Base-by-base conservation (phyloP, 2,329 filamentous ascomycete species). In the Atkinsonella hypoxylon region DNA sequence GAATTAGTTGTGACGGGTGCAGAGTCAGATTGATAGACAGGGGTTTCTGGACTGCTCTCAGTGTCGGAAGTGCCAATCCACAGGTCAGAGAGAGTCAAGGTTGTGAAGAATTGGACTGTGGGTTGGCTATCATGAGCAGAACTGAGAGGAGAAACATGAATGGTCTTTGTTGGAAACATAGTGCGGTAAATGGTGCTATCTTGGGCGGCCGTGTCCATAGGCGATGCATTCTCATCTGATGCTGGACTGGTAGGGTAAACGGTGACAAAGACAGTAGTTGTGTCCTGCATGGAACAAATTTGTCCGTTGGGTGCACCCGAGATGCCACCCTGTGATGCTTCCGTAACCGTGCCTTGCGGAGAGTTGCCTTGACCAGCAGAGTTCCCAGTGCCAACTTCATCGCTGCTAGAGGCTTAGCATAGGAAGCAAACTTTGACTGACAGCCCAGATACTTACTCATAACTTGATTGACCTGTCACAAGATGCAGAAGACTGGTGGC, bases 221-320 rank as follows among this genome's bases (percentile, higher is more conserved):
- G 45, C 7, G 51, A 48, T 18, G 31, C 51, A 44, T 48, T 43
- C 11, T 30, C 48, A 17, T 42, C 46, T 52, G 43, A 52, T 50
- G 45, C 55, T 56, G 64, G 54, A 43, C 56, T 60, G 51, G 62
- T 60, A 13, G 69, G 66, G 48, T 64, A 65, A 47, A 76, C 63
- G 34, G 75, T 76, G 55, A 78, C 61, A 56, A 75, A 73, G 53
- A 77, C 66, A 39, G 74, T 77, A 36, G 65, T 68, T 36, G 68
- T 69, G 8, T 61, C 60, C 51, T 65, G 58, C 40, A 64, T 52
- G 53, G 67, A 62, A 56, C 75, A 77, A 22, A 67, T 72, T 45
- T 62, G 58, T 40, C 42, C 55, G 45, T 43, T 45, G 34, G 45
- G 22, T 4, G 41, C 52, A 26, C 40, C 50, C 4, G 54, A 49